Percentiles rank a stretch among this genome's conserved stretches.
These are phyloP conservation scores for Krasilnikovozyma curviuscula DNA, from an alignment of 768 basidiomycete species.

Conservation along the genomic window DNA sequence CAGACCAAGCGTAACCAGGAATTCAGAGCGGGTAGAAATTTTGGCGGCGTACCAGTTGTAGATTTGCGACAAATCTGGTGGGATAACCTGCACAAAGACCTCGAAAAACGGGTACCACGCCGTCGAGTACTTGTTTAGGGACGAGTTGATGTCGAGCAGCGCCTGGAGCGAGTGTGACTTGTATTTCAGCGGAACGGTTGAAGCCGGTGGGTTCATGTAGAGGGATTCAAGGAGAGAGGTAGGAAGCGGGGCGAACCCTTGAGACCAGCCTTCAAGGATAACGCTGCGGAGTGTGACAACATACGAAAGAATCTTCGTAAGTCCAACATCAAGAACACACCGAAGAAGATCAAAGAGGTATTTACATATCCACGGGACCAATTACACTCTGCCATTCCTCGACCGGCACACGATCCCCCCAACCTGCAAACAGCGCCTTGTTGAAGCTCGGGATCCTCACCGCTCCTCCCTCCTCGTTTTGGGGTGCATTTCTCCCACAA, in stretches of 20 bases:
- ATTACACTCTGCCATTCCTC: constrained; percentile 32
- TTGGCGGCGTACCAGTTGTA: constrained; percentile 75
- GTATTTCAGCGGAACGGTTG: constrained; percentile 8
- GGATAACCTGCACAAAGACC: constrained; percentile 35
- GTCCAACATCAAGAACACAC: too few species aligned
- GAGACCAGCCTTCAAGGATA: constrained; percentile 89
- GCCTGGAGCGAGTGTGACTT: constrained; percentile 28
- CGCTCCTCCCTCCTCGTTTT: too few species aligned
- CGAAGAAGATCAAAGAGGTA: too few species aligned
- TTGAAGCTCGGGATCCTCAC: constrained; percentile 82
- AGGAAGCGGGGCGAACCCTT: constrained; percentile 56
- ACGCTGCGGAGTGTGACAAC: too few species aligned
- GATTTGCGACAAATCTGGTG: constrained; percentile 30
- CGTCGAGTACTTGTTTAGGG: constrained; percentile 38
- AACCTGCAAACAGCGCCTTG: constrained; percentile 58
- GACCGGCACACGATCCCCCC: constrained; percentile 53
- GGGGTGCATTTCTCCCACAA: too few species aligned
- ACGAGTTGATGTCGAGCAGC: constrained; percentile 44
- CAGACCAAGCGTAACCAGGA: not conserved
- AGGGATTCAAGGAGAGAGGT: not conserved
- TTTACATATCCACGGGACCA: constrained; percentile 50
- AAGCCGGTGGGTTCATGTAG: not conserved
- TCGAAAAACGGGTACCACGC: constrained; percentile 53
- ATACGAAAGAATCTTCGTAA: too few species aligned
- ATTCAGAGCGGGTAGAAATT: too few species aligned